Evolutionary conservation across 257 asterid species (phyloP), one percentile per base, ranked within the genome.

Genomic region (Nicotiana otophora): DNA sequence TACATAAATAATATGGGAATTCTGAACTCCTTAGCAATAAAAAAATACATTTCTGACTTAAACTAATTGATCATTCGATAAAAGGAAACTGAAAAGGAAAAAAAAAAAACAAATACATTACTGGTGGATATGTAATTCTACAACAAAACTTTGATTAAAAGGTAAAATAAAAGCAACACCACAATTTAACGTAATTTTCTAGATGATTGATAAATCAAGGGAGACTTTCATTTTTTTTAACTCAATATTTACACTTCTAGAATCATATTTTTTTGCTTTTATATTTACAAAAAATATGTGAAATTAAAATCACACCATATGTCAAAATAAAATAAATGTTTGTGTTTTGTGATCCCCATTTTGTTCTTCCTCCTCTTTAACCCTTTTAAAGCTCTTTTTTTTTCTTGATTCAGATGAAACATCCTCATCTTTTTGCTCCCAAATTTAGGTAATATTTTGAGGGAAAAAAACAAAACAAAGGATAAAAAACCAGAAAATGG

Each of bases 271-370:
- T 70, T 14, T 30, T 72, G 5, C 31, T 48, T 74, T 74, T 23
- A 48, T 46, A 72, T 14, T 72, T 20, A 7, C 20, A 46, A 53
- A 53, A 53, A 16, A 23, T 46, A 12, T 72, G 20, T 3, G 16
- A 72, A 46, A 72, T 20, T 4, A 74, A 42, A 74, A 48, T 74
- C n/a, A 26, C 20, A 31, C 26, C 39, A 14, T 51, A 26, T 75
- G 15, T 26, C 63, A 75, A 75, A 51, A 14, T 51, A 75, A 48
- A 51, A 26, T 15, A 75, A 26, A 48, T 51, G 28, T 0, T 74
- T 26, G 10, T 54, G 7, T 74, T 46, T 74, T 75, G 63, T 75
- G 63, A 75, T 75, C 80, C 26, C 39, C 63, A 74, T 74, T 74
- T 74, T 51, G 42, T 74, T 74, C 34, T 51, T 51, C 63, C 26